These are phyloP conservation scores for Neurospora pannonica DNA, from an alignment of 495 filamentous ascomycete genomes.

Conservation along the genomic window DNA sequence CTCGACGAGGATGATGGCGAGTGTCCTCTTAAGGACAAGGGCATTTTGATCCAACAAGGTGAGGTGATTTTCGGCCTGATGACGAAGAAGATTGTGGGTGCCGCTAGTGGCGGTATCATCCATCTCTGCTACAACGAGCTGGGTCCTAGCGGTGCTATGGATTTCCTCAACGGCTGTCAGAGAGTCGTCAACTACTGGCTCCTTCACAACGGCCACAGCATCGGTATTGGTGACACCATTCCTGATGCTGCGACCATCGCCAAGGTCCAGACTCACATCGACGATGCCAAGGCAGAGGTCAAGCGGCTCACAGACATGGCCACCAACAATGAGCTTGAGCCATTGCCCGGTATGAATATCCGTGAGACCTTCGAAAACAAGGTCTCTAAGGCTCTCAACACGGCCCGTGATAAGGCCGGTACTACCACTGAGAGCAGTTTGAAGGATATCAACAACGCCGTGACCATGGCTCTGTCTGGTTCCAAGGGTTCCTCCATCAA, in stretches of 20 bases:
- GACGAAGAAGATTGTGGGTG: constrained; percentile 89
- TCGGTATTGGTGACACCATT: constrained; percentile 97
- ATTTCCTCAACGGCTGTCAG: constrained; percentile 92
- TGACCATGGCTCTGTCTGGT: constrained; percentile 89
- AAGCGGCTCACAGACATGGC: constrained; percentile 61
- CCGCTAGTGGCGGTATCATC: constrained; percentile 75
- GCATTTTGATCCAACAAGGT: constrained; percentile 72
- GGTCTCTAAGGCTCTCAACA: constrained; percentile 87
- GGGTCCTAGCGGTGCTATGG: constrained; percentile 70
- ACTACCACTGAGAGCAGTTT: constrained; percentile 81
- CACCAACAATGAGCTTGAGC: constrained; percentile 75
- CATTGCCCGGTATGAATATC: constrained; percentile 92
- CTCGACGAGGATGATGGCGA: constrained; percentile 44
- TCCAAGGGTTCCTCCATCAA: constrained; percentile 98
- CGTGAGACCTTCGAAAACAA: constrained; percentile 96
- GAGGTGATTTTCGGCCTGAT: constrained; percentile 85
- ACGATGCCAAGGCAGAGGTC: constrained; percentile 71
- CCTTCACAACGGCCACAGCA: constrained; percentile 94
- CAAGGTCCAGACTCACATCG: constrained; percentile 72
- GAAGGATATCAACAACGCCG: constrained; percentile 91
- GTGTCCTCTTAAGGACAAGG: constrained; percentile 65
- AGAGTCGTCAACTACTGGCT: constrained; percentile 95
- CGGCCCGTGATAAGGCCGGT: constrained; percentile 91
- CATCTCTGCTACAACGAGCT: constrained; percentile 96
- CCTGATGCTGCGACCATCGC: constrained; percentile 73